Conservation (phyloP, 257 asterid species). For the Petunia axillaris region DNA sequence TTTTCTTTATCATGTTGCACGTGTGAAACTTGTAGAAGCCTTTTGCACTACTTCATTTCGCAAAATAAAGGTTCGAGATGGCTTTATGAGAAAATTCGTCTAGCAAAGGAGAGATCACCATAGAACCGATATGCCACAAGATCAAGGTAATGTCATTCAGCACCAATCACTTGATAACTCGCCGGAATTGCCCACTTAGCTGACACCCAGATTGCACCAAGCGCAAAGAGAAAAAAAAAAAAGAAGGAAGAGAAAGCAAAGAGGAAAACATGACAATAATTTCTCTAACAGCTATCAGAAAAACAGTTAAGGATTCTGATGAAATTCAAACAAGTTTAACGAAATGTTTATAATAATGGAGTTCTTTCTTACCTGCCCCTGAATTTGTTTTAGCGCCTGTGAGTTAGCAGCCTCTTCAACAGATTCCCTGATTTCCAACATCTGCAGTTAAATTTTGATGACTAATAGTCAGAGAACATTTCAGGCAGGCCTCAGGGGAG, state of each 20-base stretch:
- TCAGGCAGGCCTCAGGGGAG: not conserved
- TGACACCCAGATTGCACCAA: not conserved
- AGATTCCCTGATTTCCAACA: constrained; percentile 87
- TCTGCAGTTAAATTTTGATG: constrained; percentile 47
- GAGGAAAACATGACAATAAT: not conserved
- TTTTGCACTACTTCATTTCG: not conserved
- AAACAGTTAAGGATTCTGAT: not conserved
- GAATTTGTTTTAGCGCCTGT: constrained; percentile 61
- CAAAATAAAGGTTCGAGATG: not conserved
- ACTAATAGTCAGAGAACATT: not conserved
- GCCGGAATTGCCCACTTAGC: not conserved
- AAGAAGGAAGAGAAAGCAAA: not conserved
- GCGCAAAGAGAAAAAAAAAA: not conserved
- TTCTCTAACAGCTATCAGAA: not conserved
- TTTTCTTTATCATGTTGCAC: not conserved
- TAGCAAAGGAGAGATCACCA: not conserved
- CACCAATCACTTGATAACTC: not conserved
- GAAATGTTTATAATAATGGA: not conserved
- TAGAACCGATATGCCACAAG: not conserved
- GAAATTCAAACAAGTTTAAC: not conserved
- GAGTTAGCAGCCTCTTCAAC: constrained; percentile 79
- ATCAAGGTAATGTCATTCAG: not conserved
- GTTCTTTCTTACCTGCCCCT: constrained; percentile 55
- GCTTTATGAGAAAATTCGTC: not conserved
- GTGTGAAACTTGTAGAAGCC: not conserved